Base-by-base conservation (phyloP, 352 stramenopile species). In the Globisporangium radiosum region DNA sequence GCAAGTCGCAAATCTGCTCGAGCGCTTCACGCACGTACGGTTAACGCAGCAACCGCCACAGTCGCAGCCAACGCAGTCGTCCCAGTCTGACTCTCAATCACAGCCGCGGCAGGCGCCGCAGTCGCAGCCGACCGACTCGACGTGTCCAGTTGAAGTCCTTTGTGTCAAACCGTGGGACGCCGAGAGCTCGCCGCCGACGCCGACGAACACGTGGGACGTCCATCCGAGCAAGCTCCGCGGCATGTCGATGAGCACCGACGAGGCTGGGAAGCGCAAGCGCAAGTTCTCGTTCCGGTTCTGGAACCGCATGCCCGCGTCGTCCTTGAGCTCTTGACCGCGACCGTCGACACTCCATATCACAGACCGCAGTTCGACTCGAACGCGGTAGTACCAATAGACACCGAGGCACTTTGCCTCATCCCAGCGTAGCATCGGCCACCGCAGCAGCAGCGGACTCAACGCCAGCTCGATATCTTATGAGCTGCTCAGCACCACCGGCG, bases 211-310 rank as follows among this genome's bases (percentile, higher is more conserved):
- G 25, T 82, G 72, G 72, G 62, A 85, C 36, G 45, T 61, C 19
- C 73, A 70, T 7, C 70, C 71, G 25, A 78, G 67, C 52, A 85
- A 85, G 60, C 69, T 87, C 56, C 76, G 78, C 38, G 71, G 75
- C 56, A 70, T 88, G 62, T 87, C 81, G 36, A 71, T 87, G 69
- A 78, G 67, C 52, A 70, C 69, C 7, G 71, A 75, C 49, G 73
- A 85, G 38, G 58, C 68, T 19, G 73, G 68, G 25, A 80, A 85
- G 62, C 74, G 71, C 59, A 88, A 87, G 60, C 76, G 71, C 62
- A 87, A 79, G 68, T 90, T 88, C 62, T 85, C 75, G 59, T 62
- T 90, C 53, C 76, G 74, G 15, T 88, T 90, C 66, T 90, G 81
- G 81, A 65, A 59, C 45, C 62, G 48, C 66, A 13, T 64, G 55